A percentile compares a stretch with the other conserved stretches of the same genome.
phyloP scores from a whole-genome alignment of 2,329 filamentous ascomycete species.

The Fonsecaea nubica region DNA sequence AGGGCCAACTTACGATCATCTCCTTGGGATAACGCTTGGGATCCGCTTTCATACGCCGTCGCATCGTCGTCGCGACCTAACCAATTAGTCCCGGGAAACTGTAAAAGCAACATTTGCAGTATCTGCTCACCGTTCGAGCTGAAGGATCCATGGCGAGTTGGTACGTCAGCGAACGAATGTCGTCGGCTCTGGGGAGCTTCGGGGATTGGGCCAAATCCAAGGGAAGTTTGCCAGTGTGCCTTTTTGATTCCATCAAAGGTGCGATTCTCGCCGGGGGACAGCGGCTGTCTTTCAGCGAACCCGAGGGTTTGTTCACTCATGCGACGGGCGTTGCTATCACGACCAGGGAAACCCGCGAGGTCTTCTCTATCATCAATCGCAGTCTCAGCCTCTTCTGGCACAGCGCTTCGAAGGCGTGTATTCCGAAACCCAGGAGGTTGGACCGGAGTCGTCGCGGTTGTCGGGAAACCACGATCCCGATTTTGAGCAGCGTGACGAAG shows the following conservation, averaged over 20 bases:
- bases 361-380: slow-evolving; percentile 55
- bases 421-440: slow-evolving; percentile 44
- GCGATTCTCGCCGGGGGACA: slow-evolving; percentile 50
- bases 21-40: slow-evolving; percentile 47
- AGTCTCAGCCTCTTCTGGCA: slow-evolving; percentile 53
- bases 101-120: slow-evolving; percentile 13
- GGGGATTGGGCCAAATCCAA: slow-evolving; percentile 55
- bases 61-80: slow-evolving; percentile 49
- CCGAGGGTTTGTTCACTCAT: slow-evolving; percentile 54
- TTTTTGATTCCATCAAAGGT: slow-evolving; percentile 54
- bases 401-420: slow-evolving; percentile 50
- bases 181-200: slow-evolving; percentile 58
- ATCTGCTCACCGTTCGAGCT: slow-evolving; percentile 46
- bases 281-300: slow-evolving; percentile 50
- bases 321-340: slow-evolving; percentile 49
- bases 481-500: slow-evolving; percentile 53
- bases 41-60: slow-evolving; percentile 46
- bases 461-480: slow-evolving; percentile 52
- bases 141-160: slow-evolving; percentile 55
- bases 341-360: slow-evolving; percentile 44
- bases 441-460: slow-evolving; percentile 45
- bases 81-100: slow-evolving; percentile 23
- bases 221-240: slow-evolving; percentile 59
- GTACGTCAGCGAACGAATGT: slow-evolving; percentile 60
- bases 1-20: slow-evolving; percentile 53